These are phyloP conservation scores for Fusarium sp. DNA, from an alignment of 2,329 filamentous ascomycete genomes.

Conservation along the genomic window DNA sequence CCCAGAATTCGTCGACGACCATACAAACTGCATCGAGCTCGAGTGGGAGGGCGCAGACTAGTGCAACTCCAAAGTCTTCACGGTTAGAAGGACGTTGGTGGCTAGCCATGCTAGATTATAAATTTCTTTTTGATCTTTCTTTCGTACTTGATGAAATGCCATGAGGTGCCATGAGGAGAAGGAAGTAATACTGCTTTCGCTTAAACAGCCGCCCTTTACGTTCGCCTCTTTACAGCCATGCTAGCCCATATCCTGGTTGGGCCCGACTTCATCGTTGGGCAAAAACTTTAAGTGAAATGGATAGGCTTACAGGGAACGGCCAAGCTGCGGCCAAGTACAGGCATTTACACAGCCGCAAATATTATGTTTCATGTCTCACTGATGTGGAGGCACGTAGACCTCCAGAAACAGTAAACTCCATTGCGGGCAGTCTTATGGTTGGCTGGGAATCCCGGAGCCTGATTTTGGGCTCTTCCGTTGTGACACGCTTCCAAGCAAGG, in stretches of 20 bases:
- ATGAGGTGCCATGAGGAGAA: not conserved
- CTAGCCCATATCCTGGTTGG: too few species aligned
- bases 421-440: not conserved
- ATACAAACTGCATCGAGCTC: not conserved
- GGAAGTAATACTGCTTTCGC: not conserved
- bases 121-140: too few species aligned
- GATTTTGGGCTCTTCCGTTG: too few species aligned
- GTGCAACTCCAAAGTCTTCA: not conserved
- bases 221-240: too few species aligned
- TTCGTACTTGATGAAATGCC: not conserved
- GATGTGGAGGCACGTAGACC: not conserved
- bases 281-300: too few species aligned
- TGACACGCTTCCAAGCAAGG: too few species aligned
- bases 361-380: not conserved
- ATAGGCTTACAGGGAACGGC: too few species aligned
- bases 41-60: not conserved
- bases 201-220: too few species aligned
- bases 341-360: too few species aligned
- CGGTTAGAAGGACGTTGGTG: not conserved
- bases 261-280: too few species aligned
- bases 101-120: not conserved
- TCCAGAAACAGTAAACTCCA: fast-evolving
- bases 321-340: too few species aligned
- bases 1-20: not conserved
- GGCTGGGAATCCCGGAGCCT: not conserved